Evolutionary conservation across 2,329 filamentous ascomycete genomes (phyloP), one percentile per base, ranked within the genome.

Genomic region (Colletotrichum ledebouriae): DNA sequence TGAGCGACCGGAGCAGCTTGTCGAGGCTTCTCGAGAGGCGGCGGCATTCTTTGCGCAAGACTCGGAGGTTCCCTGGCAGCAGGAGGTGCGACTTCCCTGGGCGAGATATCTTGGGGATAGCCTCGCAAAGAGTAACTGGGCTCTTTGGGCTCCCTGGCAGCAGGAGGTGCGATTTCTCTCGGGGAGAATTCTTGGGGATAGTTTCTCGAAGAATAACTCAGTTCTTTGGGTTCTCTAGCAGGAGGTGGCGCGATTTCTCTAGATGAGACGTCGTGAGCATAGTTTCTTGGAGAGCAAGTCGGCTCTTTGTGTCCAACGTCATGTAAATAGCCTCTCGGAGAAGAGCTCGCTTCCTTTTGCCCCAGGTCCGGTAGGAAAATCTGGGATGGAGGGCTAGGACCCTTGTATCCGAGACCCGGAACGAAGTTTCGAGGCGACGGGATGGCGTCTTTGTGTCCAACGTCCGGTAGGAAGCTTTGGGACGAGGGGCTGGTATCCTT

Each of bases 101-200:
- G 90, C n/a, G 86, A 88, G 77, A 95, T 81, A 69, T 93, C 89
- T 63, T 89, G 86, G 7, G 90, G 90, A 64, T 95, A 81, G 44
- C 87, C 86, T 9, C 61, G 65, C 29, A 55, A 33, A 17, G 64
- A 52, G 12, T 22, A 6, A 17, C 47, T 42, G 33, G 12, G 17
- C 25, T 56, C 63, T 17, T 56, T 56, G 11, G 22, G 58, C n/a
- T 22, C 47, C 10, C 33, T 29, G 29, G 37, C 37, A 11, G 13
- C 37, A 13, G 37, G 37, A 39, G 37, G 37, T 11, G 42, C 42
- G 17, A 46, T 9, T n/a, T 20, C 42, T 46, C 42, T 46, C 3
- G 42, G 13, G 6, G 42, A 46, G 42, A 25, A 17, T 3, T 58
- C 55, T 7, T 15, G 55, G 7, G 17, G 17, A 20, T 42, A 42